Evolutionary conservation across 805 yeast species (phyloP), one percentile per base, ranked within the genome.

Genomic region (Candida xyloterini): DNA sequence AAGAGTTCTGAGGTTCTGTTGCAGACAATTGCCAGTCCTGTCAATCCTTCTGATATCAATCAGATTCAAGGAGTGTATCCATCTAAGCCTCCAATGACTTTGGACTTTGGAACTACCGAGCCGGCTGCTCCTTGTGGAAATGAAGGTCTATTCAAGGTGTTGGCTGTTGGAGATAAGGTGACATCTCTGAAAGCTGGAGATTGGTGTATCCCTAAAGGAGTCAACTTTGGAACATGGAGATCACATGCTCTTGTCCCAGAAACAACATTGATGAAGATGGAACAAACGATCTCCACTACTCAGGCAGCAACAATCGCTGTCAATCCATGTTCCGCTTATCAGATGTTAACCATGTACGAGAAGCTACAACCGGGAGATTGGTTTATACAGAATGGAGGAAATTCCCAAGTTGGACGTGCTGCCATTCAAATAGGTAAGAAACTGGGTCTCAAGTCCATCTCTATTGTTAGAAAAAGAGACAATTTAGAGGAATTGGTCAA

Each of bases 371-470:
- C 78, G 2, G 87, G 87, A 14, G 90, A 90, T 60, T 93, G 96
- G 95, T 77, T 93, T 47, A 80, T 93, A 46, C 98, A 93, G 66
- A 93, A 91, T 55, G 99, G 96, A 23, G 98, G 96, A 25, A 93
- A 88, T 50, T 87, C 96, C 7, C 95, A 93, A 21, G 99, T 93
- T 9, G 96, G 96, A 5, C 79, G 88, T 51, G 81, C 84, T 52
- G 98, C 95, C 7, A 74, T 88, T 34, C 99, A 93, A 63, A 76
- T 93, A 38, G 96, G 86, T 22, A 77, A 78, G 48, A 68, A 79
- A 21, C 71, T 83, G 60, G 96, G 95, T 1, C 63, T 81, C 57
- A 87, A 88, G 53, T 87, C 95, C 9, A 74, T 93, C 50, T 81
- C 86, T 46, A 93, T 93, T 31, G 84, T 93, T 35, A 79, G 99